Base-by-base conservation (phyloP, 202 grass and related monocot species). In the Setaria viridis region DNA sequence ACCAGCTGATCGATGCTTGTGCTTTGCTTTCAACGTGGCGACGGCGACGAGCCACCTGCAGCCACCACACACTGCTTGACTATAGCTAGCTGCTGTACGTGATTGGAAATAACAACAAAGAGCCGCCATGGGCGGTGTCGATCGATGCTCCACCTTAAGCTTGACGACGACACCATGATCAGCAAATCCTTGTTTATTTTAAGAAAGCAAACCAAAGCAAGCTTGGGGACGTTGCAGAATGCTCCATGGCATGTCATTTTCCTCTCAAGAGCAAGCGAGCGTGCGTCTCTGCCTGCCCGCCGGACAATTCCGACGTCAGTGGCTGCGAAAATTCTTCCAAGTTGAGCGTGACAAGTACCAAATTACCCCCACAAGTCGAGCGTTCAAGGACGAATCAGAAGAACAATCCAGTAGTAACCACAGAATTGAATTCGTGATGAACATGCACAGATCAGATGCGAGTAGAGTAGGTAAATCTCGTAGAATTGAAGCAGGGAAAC, bases 21-120 rank as follows among this genome's bases (percentile, higher is more conserved):
- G 21, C 21, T 11, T 0, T 34, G 54, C 47, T 89, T 85, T 85
- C 16, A 64, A 47, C 77, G 82, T 81, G 77, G 70, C 39, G 84
- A 83, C 20, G 77, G 70, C 57, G 83, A 89, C 68, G 7, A 45
- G 41, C 55, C 62, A 76, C 25, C 32, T 4, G 10, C 51, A 42
- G 34, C 34, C 7, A 21, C 46, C 13, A 4, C 4, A 12, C 11
- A 49, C 11, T 9, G 6, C 16, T 19, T 57, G 54, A n/a, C 54
- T 19, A 6, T 25, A 25, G 25, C 25, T 25, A 25, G 25, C 25
- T 25, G 25, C 25, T 25, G 25, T 25, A 25, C 25, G 4, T 6
- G 16, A 54, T 55, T 55, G 53, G 53, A 11, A n/a, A 37, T 39
- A 57, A 20, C 34, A 35, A 35, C 3, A 54, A 45, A 74, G 48